Evolutionary conservation across 177 flowering plant genomes (phyloP).

Genomic region (Vitis hybrid): DNA sequence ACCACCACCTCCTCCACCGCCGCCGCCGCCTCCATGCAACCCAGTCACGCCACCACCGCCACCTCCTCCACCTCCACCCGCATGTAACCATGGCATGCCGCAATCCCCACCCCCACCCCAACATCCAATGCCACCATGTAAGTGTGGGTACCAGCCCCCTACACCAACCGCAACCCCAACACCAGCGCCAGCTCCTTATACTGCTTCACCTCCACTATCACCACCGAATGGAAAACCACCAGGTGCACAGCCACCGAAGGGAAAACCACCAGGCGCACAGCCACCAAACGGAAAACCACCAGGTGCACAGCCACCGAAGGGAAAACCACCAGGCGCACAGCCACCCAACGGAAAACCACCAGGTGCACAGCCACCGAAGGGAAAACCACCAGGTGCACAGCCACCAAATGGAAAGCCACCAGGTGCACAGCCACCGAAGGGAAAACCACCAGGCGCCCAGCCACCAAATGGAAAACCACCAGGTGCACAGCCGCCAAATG

Average conservation of each 20-base stretch:
- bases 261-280: background rate
- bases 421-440: too few relatives aligned
- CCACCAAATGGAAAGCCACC: too few relatives aligned
- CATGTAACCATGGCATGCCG: background rate
- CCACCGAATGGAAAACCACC: background rate
- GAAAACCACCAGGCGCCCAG: background rate
- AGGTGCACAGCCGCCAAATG: background rate
- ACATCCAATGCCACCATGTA: background rate
- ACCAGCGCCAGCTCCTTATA: slow-evolving; percentile 6
- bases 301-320: background rate
- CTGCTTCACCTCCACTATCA: background rate
- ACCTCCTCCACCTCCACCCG: slow-evolving; percentile 8
- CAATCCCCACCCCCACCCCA: slow-evolving; percentile 5
- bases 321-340: too few relatives aligned
- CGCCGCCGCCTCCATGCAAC: background rate
- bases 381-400: too few relatives aligned
- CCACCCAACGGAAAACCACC: too few relatives aligned
- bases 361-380: too few relatives aligned
- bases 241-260: background rate
- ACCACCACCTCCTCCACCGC: slow-evolving; percentile 8
- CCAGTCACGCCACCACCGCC: slow-evolving; percentile 2
- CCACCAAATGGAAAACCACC: background rate
- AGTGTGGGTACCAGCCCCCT: background rate
- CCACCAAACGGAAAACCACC: background rate
- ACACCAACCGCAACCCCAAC: slow-evolving; percentile 4